These are phyloP conservation scores for Eragrostis nindensis DNA, from an alignment of 176 grass and related monocot species.

Conservation along the genomic window DNA sequence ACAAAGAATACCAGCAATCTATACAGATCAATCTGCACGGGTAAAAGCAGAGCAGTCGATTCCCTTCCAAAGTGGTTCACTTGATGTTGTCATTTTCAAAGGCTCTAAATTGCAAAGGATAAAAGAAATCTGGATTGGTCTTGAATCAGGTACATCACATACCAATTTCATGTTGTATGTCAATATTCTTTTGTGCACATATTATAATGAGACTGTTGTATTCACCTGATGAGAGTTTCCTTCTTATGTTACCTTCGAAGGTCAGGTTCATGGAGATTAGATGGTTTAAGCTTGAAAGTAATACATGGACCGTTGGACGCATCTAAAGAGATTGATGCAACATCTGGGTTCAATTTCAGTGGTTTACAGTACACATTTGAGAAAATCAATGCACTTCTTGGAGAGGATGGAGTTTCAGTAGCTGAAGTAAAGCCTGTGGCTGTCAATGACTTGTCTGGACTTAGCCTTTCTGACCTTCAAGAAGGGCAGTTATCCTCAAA, in stretches of 20 bases:
- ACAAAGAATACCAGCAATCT: constrained; percentile 65
- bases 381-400: constrained; percentile 50
- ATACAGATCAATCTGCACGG: constrained; percentile 38
- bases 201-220: neutral
- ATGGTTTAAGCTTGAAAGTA: constrained; percentile 71
- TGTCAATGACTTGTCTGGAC: constrained; percentile 57
- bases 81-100: constrained; percentile 72
- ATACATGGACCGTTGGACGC: constrained; percentile 50
- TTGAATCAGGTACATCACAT: constrained; percentile 77
- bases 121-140: constrained; percentile 85
- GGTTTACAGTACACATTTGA: constrained; percentile 75
- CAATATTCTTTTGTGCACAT: constrained; percentile 7
- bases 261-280: constrained; percentile 93
- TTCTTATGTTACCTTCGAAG: constrained; percentile 44
- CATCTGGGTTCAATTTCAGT: constrained; percentile 46
- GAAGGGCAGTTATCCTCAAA: constrained; percentile 39
- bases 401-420: constrained; percentile 69
- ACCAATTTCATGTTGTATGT: neutral
- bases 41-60: constrained; percentile 34
- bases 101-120: constrained; percentile 66
- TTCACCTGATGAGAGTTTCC: constrained; percentile 31
- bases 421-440: constrained; percentile 60
- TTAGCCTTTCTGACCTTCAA: constrained; percentile 52
- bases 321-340: constrained; percentile 34
- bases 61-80: constrained; percentile 73